Evolutionary conservation across 352 stramenopile species (phyloP).

Genomic region (Globisporangium ultimum): DNA sequence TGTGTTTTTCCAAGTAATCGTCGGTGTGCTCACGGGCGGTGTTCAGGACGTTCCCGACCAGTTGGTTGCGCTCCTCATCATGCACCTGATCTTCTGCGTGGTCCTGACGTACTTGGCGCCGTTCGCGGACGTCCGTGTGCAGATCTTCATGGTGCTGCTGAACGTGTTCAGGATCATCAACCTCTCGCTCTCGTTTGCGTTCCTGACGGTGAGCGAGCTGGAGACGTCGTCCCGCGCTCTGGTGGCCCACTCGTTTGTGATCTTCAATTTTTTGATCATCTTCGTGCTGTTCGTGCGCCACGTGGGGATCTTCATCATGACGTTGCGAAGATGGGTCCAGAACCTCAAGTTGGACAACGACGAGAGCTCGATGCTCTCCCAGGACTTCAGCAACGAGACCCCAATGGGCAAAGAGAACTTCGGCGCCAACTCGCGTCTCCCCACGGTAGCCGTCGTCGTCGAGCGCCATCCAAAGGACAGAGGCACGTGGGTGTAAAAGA

Average conservation of each 20-base stretch:
- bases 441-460: not conserved
- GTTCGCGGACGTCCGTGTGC: conserved; percentile 35
- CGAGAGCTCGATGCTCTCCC: conserved; percentile 8
- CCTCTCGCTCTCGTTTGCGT: conserved; percentile 46
- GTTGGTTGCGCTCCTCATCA: conserved; percentile 45
- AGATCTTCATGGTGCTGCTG: conserved; percentile 32
- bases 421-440: not conserved
- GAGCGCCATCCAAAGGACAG: conserved; percentile 7
- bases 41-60: conserved; percentile 43
- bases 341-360: not conserved
- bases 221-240: conserved; percentile 25
- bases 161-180: conserved; percentile 49
- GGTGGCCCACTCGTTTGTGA: conserved; percentile 50
- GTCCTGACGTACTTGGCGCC: conserved; percentile 47
- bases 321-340: conserved; percentile 44
- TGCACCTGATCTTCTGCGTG: conserved; percentile 49
- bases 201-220: conserved; percentile 48
- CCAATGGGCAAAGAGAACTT: not conserved
- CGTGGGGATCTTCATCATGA: conserved; percentile 50
- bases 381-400: conserved; percentile 1
- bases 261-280: conserved; percentile 57
- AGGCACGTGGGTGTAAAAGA: not conserved
- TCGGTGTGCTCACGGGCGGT: conserved; percentile 45
- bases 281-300: conserved; percentile 56
- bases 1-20: conserved; percentile 42